phyloP scores from a whole-genome alignment of 371 early-diverging fungal genomes.

The Mucor indicus region DNA sequence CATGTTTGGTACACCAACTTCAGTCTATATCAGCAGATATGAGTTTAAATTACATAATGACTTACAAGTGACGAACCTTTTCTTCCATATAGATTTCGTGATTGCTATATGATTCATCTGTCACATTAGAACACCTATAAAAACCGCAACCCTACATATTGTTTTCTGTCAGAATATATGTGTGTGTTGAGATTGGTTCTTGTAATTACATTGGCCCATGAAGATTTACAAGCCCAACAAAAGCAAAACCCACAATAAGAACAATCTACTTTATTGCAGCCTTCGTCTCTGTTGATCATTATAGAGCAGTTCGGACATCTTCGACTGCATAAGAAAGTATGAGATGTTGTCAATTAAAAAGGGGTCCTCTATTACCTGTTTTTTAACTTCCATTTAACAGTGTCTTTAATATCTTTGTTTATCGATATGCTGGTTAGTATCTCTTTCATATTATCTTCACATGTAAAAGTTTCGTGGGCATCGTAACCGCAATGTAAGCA shows the following conservation, averaged over 20 bases:
- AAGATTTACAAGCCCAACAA: conserved; percentile 60
- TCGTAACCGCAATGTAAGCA: conserved; percentile 56
- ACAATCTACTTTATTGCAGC: conserved; percentile 80
- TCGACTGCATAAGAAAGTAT: conserved; percentile 28
- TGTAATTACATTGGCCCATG: conserved; percentile 49
- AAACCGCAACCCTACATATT: conserved; percentile 26
- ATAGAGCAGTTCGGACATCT: conserved; percentile 73
- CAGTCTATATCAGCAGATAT: conserved; percentile 15
- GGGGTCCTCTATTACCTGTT: conserved; percentile 14
- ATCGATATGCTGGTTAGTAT: conserved; percentile 2
- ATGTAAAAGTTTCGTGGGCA: conserved; percentile 34
- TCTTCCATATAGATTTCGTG: conserved; percentile 3
- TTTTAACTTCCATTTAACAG: conserved; percentile 41
- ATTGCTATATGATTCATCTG: not conserved
- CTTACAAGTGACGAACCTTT: not conserved
- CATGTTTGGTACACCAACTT: conserved; percentile 32
- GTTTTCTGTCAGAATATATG: too few species aligned
- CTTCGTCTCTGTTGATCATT: conserved; percentile 76
- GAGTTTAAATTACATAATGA: too few species aligned
- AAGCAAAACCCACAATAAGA: conserved; percentile 69
- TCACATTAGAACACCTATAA: conserved; percentile 19
- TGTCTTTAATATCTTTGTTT: conserved; percentile 27
- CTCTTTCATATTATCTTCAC: conserved; percentile 40
- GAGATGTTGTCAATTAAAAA: not conserved
- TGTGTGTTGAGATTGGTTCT: too few species aligned